These are phyloP conservation scores for Coelastrella sp. DNA, from an alignment of 139 green algal genomes.

Conservation along the genomic window DNA sequence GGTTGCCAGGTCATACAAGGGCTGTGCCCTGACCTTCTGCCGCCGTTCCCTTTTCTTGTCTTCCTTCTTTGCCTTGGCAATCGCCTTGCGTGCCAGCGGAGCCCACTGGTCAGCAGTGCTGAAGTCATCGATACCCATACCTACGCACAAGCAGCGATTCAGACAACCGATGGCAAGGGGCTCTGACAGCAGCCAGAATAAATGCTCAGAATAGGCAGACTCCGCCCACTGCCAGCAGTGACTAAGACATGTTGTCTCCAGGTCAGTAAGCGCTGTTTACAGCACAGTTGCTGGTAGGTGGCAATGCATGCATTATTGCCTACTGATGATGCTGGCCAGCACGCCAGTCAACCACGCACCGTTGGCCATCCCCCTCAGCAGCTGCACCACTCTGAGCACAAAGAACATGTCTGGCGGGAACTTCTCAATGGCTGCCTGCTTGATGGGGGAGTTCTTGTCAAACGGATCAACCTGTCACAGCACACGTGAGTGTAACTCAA, in stretches of 20 bases:
- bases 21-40: too few species aligned
- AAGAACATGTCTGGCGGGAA: slow-evolving; percentile 97
- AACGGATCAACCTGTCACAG: slow-evolving; percentile 87
- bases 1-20: slow-evolving; percentile 21
- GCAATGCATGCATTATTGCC: background rate
- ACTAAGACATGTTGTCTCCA: background rate
- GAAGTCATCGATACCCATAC: slow-evolving; percentile 90
- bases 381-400: slow-evolving; percentile 86
- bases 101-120: slow-evolving; percentile 81
- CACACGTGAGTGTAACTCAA: background rate
- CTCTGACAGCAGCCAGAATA: too few species aligned
- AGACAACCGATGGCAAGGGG: background rate
- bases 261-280: background rate
- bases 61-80: slow-evolving; percentile 49
- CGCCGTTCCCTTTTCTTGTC: too few species aligned
- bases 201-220: too few species aligned
- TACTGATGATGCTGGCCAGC: background rate
- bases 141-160: slow-evolving; percentile 32
- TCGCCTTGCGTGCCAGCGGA: slow-evolving; percentile 69
- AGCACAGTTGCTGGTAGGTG: background rate
- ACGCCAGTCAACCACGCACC: slow-evolving; percentile 50
- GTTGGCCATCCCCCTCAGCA: slow-evolving; percentile 87
- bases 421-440: slow-evolving; percentile 82
- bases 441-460: slow-evolving; percentile 86
- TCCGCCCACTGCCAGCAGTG: background rate